A percentile compares a stretch with the other conserved stretches of the same genome.
Evolutionary conservation across 306 rosid genomes (phyloP).

Genomic region (Begonia peltatifolia): DNA sequence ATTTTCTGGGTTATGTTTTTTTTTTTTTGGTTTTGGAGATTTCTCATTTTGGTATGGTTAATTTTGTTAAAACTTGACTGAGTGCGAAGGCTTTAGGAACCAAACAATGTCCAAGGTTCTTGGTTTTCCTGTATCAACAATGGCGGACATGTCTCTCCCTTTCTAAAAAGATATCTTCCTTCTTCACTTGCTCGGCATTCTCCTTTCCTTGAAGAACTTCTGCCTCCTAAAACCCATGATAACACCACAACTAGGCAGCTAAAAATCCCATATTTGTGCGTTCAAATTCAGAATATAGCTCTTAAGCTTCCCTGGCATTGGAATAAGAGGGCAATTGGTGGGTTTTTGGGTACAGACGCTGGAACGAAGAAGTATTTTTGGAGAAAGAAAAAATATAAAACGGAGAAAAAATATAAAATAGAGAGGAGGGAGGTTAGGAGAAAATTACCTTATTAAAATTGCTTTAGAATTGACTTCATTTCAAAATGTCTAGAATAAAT

Average conservation of each 20-base stretch:
- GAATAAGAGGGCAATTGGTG: neutral
- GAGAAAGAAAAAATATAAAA: no score
- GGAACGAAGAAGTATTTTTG: no score
- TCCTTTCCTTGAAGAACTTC: constrained; percentile 39
- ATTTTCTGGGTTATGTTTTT: neutral
- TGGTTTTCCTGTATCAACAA: constrained; percentile 51
- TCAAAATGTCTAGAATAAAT: no score
- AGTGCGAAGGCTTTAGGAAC: constrained; percentile 57
- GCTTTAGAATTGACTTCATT: no score
- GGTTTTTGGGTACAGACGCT: neutral
- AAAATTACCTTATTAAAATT: no score
- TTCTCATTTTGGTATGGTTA: neutral
- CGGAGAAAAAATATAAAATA: no score
- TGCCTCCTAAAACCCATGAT: constrained; percentile 30
- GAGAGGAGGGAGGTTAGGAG: no score
- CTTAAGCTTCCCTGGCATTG: neutral
- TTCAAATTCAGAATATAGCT: neutral
- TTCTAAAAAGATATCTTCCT: constrained; percentile 23
- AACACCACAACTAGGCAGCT: neutral
- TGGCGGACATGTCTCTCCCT: constrained; percentile 18
- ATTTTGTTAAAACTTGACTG: neutral
- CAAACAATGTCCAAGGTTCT: constrained; percentile 71
- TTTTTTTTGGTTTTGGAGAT: neutral
- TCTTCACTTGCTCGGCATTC: constrained; percentile 26
- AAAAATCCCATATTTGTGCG: neutral